Conservation (phyloP, 2,329 filamentous ascomycete species). For the Beauveria sp. region DNA sequence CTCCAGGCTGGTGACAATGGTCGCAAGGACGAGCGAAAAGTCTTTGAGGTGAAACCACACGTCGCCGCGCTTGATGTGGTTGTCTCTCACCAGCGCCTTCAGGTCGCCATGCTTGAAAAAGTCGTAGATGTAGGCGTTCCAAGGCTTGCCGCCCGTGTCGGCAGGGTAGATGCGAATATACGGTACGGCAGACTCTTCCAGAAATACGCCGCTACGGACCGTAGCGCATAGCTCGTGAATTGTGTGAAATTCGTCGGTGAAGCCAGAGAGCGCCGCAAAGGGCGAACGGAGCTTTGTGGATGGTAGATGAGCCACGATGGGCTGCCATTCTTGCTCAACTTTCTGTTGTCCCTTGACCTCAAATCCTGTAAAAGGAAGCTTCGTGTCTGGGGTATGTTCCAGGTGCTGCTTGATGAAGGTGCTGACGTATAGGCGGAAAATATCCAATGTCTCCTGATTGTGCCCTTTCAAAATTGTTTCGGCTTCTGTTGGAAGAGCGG, state of each 20-base stretch:
- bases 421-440: conserved; percentile 61
- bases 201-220: conserved; percentile 60
- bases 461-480: conserved; percentile 49
- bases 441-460: conserved; percentile 56
- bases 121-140: conserved; percentile 66
- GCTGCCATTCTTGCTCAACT: background rate
- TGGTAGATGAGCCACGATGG: conserved; percentile 22
- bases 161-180: conserved; percentile 55
- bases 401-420: conserved; percentile 63
- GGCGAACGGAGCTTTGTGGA: conserved; percentile 50
- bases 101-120: conserved; percentile 70
- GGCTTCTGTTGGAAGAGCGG: conserved; percentile 51
- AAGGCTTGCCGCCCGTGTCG: conserved; percentile 38
- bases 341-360: conserved; percentile 16
- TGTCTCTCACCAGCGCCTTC: conserved; percentile 35
- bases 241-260: conserved; percentile 53
- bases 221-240: conserved; percentile 62
- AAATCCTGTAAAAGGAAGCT: conserved; percentile 48
- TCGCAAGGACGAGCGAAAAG: conserved; percentile 50
- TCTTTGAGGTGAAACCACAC: conserved; percentile 56
- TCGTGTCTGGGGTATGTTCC: conserved; percentile 37
- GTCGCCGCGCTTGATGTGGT: conserved; percentile 58
- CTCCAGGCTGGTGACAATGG: conserved; percentile 59
- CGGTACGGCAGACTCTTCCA: conserved; percentile 67
- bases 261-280: conserved; percentile 65